A percentile compares a stretch with the other conserved stretches of the same genome.
These are phyloP conservation scores for Solanum stenotomum DNA, from an alignment of 257 asterid species.

Conservation along the genomic window DNA sequence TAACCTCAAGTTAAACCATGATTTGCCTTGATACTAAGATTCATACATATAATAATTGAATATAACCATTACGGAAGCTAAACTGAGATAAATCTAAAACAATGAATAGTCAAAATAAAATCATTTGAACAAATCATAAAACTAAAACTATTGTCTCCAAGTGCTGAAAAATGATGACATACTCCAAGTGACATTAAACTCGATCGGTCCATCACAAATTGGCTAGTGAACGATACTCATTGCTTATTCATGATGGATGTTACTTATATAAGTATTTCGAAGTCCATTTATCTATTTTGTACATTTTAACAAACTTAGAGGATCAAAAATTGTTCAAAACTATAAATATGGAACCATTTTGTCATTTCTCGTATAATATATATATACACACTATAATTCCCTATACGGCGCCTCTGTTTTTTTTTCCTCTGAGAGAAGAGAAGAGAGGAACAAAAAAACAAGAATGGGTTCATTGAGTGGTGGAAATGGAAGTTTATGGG, in stretches of 20 bases:
- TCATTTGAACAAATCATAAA: not conserved
- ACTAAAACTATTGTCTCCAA: not conserved
- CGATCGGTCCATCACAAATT: not conserved
- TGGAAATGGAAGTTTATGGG: slow-evolving; percentile 27
- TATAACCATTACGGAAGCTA: too few relatives aligned
- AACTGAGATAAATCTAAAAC: not conserved
- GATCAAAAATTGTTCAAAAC: not conserved
- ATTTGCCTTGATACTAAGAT: too few relatives aligned
- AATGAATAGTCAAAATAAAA: not conserved
- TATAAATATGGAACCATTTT: not conserved
- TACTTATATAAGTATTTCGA: not conserved
- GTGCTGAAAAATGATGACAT: not conserved
- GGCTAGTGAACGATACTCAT: not conserved
- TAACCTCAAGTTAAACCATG: too few relatives aligned
- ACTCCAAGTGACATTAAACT: not conserved
- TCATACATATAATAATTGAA: too few relatives aligned
- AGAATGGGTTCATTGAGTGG: slow-evolving; percentile 26
- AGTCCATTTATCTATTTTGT: not conserved
- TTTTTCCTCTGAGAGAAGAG: not conserved
- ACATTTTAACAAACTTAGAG: not conserved
- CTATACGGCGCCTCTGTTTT: not conserved
- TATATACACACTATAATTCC: too few relatives aligned
- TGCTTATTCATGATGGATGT: not conserved
- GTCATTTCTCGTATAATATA: not conserved
- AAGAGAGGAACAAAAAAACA: not conserved